Base-by-base conservation (phyloP, 2,329 filamentous ascomycete species). In the Calonectria multiphialidica region DNA sequence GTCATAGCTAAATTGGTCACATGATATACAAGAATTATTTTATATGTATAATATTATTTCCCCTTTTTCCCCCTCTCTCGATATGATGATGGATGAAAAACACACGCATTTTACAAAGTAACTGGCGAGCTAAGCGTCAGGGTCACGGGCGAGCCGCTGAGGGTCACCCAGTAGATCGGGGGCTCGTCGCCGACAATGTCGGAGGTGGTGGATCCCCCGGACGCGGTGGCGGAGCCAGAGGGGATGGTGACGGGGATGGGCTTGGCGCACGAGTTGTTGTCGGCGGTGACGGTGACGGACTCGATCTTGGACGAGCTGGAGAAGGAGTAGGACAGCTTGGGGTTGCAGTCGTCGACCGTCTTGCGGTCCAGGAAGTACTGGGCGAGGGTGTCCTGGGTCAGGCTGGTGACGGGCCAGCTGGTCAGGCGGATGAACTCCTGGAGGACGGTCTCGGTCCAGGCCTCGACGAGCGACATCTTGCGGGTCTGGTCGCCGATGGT, bases 351-450 rank as follows among this genome's bases (percentile, higher is more conserved):
- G 23, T 75, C 74, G 9, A 74, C 37, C 3, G 74, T 21, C 66
- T 71, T 72, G 33, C 74, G 63, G 23, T 75, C 37, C 7, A 72
- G 64, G 66, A 75, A 75, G 45, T 71, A 74, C 28, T 74, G 35
- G 15, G 74, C 70, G 21, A 74, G 72, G 15, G 70, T 67, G 16
- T 75, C 74, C 37, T 75, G 74, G 44, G 69, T 75, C 23, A 74
- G 53, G 2, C 70, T 70, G 5, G 57, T 16, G 10, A 75, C 66
- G 10, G 74, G 74, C 74, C 74, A 75, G 63, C 73, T 62, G 45
- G 74, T 74, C 30, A 75, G 64, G 21, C 74, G 74, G 45, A 44
- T 53, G 40, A 75, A 37, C 16, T 74, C 74, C 74, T 75, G 74
- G 1, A 71, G 44, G 16, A 75, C 50, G 21, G 74, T 72, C 70